Evolutionary conservation across 805 yeast species (phyloP).

Genomic region (Candida easanensis): DNA sequence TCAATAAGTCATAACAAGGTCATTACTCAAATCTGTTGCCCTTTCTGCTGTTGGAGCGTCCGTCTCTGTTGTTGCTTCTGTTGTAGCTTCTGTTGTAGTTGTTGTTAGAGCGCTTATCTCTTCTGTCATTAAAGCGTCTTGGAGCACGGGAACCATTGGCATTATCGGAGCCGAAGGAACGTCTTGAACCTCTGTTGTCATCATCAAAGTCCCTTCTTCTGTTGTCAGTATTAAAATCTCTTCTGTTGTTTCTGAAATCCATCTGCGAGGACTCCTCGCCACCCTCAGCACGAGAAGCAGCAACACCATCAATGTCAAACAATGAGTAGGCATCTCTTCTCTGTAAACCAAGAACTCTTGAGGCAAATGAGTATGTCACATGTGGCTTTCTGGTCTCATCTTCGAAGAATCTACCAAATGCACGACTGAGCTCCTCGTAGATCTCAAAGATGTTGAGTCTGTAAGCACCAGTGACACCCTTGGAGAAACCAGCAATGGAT

Average conservation of each 20-base stretch:
- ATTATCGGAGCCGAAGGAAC: no score
- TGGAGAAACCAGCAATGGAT: conserved; percentile 36
- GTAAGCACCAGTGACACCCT: conserved; percentile 32
- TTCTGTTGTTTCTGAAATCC: conserved; percentile 1
- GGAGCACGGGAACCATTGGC: no score
- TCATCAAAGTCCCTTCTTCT: no score
- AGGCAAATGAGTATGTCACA: conserved; percentile 20
- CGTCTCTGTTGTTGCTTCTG: neutral
- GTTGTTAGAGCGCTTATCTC: conserved; percentile 2
- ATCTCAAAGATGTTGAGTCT: conserved; percentile 31
- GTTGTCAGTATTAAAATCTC: neutral
- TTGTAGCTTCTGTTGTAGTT: conserved; percentile 1
- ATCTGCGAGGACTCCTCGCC: neutral
- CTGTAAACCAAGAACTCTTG: conserved; percentile 22
- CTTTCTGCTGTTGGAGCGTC: neutral
- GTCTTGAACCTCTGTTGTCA: no score
- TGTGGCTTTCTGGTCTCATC: conserved; percentile 21
- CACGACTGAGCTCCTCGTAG: conserved; percentile 32
- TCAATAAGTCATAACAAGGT: neutral
- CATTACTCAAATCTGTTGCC: neutral
- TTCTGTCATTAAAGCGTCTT: conserved; percentile 5
- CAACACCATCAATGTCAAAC: conserved; percentile 18
- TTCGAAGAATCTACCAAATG: conserved; percentile 26
- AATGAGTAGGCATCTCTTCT: conserved; percentile 20
- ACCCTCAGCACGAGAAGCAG: neutral